These are phyloP conservation scores for Emericellopsis cladophorae DNA, from an alignment of 2,329 filamentous ascomycete genomes.

Conservation along the genomic window DNA sequence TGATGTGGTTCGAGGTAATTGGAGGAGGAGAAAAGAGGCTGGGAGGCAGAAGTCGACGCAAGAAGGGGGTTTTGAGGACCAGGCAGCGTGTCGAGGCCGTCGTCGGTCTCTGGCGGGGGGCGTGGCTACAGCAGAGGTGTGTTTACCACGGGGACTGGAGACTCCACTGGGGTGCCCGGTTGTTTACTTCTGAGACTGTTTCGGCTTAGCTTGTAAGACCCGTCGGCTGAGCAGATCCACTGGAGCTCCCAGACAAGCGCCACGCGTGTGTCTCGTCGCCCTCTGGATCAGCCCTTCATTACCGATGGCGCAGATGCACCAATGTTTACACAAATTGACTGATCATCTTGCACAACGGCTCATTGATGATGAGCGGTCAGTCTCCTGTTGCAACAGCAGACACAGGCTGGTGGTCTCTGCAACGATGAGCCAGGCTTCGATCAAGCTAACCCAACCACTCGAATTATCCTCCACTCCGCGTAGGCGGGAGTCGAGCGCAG, in stretches of 20 bases:
- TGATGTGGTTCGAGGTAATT: conserved; percentile 24
- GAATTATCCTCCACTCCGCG: too few species aligned
- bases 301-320: too few species aligned
- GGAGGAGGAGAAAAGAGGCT: conserved; percentile 17
- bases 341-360: too few species aligned
- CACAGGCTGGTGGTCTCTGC: too few species aligned
- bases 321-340: too few species aligned
- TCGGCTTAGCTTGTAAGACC: conserved; percentile 1
- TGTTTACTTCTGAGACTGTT: conserved; percentile 5
- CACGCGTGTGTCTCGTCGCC: too few species aligned
- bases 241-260: not conserved
- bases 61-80: conserved; percentile 1
- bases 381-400: too few species aligned
- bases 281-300: too few species aligned
- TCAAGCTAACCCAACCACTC: too few species aligned
- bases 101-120: conserved; percentile 1
- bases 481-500: too few species aligned
- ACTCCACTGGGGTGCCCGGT: conserved; percentile 2
- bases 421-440: too few species aligned
- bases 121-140: conserved; percentile 2
- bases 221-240: not conserved
- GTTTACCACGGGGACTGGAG: conserved; percentile 1
- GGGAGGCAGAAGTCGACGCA: not conserved
- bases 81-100: conserved; percentile 14
- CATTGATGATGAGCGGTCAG: too few species aligned